Conservation (phyloP, 768 basidiomycete species). For the Tylopilus plumbeoviolaceoides region DNA sequence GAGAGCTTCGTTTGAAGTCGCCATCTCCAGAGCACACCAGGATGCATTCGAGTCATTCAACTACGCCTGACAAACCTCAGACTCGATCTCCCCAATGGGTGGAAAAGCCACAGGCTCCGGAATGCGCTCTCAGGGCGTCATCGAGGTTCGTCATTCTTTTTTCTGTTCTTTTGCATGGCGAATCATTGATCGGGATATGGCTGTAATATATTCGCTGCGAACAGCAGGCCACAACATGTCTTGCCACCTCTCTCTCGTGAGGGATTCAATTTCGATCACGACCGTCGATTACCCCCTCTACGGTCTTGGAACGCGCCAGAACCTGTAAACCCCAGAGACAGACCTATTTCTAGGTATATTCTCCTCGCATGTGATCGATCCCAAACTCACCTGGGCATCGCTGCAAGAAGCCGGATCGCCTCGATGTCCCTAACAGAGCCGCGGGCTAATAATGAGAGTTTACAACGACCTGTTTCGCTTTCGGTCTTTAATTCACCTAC, state of each 20-base stretch:
- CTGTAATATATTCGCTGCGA: conserved; percentile 21
- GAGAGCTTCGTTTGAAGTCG: conserved; percentile 14
- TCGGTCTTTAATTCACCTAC: conserved; percentile 42
- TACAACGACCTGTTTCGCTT: conserved; percentile 34
- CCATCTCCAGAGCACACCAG: conserved; percentile 21
- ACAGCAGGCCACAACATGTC: conserved; percentile 33
- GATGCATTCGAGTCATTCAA: conserved; percentile 18
- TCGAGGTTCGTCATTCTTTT: conserved; percentile 23
- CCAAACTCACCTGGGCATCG: conserved; percentile 18
- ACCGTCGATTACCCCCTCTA: conserved; percentile 31
- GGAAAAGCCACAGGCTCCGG: conserved; percentile 18
- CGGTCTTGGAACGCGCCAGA: conserved; percentile 29
- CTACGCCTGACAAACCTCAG: conserved; percentile 12
- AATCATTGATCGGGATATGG: conserved; percentile 25
- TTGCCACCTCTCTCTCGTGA: conserved; percentile 31
- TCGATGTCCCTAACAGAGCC: conserved; percentile 20
- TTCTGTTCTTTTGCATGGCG: conserved; percentile 6
- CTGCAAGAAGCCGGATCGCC: conserved; percentile 19
- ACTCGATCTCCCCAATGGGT: conserved; percentile 20
- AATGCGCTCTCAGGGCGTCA: conserved; percentile 22
- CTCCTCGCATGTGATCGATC: conserved; percentile 4
- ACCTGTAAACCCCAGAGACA: conserved; percentile 18
- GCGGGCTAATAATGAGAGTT: conserved; percentile 21
- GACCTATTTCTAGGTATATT: conserved; percentile 26
- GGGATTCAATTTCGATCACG: conserved; percentile 30